Evolutionary conservation across 78 protist species (phyloP), one percentile per base, ranked within the genome.

Genomic region (Dictyostelium brefeldianum): DNA sequence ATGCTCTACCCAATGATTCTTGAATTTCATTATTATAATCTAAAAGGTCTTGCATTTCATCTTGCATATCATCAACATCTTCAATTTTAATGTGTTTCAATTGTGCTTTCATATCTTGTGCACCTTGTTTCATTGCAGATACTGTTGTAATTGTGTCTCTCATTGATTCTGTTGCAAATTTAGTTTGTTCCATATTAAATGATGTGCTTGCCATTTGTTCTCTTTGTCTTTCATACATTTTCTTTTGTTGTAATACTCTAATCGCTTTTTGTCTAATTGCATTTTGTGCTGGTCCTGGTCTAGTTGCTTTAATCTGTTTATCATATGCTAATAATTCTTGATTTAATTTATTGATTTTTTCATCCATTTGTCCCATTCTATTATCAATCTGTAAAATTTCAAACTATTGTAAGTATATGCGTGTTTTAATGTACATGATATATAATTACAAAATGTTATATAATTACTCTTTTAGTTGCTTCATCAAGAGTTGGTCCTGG

Each of bases 171-270:
- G 96, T 89, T 4, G 96, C 90, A 65, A 96, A 94, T 18, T 70
- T 67, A 14, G 83, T 93, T 89, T 97, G 98, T 18, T 97, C 97
- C 96, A 97, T 89, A 81, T 94, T 97, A 84, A 97, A 97, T 29
- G 96, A 79, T 87, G 94, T 96, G 62, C 56, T 65, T 80, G 77
- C n/a, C 54, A 97, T 27, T 80, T 89, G 94, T 57, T 96, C 96
- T 27, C 96, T 54, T 80, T 97, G 98, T 53, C 54, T 82, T 48
- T 96, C 97, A 50, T 97, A 96, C 96, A 83, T 65, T 59, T 81
- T 91, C 77, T 92, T 95, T 57, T 95, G 96, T 80, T 90, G 83
- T 46, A 96, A 65, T 17, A 92, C 92, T 20, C 95, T 81, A 59
- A 96, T 36, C 20, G 97, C 98, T 81, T 90, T 80, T 65, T 90